Base-by-base conservation (phyloP, 768 basidiomycete genomes). In the Pleurotus citrinopileatus region DNA sequence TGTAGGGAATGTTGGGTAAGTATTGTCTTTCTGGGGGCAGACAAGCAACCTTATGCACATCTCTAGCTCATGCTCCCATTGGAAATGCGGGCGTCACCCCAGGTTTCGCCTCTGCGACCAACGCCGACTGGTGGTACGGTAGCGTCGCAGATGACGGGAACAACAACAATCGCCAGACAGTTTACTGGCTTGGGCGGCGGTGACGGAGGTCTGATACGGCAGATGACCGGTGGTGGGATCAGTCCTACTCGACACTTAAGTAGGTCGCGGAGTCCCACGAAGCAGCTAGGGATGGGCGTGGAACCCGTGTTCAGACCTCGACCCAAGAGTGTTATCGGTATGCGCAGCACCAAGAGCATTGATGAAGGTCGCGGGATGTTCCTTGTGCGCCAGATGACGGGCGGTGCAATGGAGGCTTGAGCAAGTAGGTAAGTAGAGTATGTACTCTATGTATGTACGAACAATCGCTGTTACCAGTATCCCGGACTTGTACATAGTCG, bases 1-100 rank as follows among this genome's bases (percentile, higher is more conserved):
- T 94, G 91, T 67, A 78, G 89, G 60, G 90, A 91, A 68, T 94
- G 91, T 66, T 72, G 84, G 63, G 91, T 92, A 59, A 71, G 83
- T 71, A 22, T 32, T 42, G 17, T 56, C 19, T 22, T 13, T 46
- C 1, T 10, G 52, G 8, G 43, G 28, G 17, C 23, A 55, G 17
- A 52, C 60, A 52, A 53, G 59, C 28, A 38, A 23, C 55, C n/a
- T 51, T 17, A 54, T 27, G n/a, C 12, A 42, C 15, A 60, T 51
- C n/a, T 42, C 20, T 51, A 89, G 87, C 71, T 87, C 23, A 68
- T 88, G 13, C 73, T 88, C 43, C 81, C 81, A 25, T 46, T 59
- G 17, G 71, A 74, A 34, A 63, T 75, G 50, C 77, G 80, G 38
- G 74, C 70, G 34, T 73, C 81, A 0, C 78, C 80, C 27, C 75